These are phyloP conservation scores for Cladochytrium replicatum DNA, from an alignment of 192 early-diverging fungal genomes.

Conservation along the genomic window DNA sequence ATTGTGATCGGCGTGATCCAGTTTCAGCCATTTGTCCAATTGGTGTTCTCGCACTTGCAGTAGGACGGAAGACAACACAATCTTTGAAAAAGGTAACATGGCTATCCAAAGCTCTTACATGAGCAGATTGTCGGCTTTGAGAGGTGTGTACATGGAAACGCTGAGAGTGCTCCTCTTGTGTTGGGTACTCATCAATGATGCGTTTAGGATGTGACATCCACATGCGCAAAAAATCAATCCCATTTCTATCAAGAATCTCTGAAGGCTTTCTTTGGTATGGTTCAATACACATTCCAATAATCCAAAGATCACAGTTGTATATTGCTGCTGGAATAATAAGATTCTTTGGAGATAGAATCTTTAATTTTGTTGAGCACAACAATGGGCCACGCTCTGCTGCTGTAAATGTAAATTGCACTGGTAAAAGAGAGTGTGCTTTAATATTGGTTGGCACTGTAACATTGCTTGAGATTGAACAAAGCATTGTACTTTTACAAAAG, in stretches of 20 bases:
- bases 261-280: conserved; percentile 32
- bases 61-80: conserved; percentile 25
- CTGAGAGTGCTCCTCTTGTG: conserved; percentile 24
- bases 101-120: conserved; percentile 10
- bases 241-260: conserved; percentile 38
- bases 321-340: conserved; percentile 15
- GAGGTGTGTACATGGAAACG: conserved; percentile 29
- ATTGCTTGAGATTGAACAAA: conserved; percentile 14
- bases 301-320: conserved; percentile 17
- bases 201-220: conserved; percentile 50
- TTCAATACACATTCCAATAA: conserved; percentile 49
- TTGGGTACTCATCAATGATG: conserved; percentile 39
- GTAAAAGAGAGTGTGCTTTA: conserved; percentile 22
- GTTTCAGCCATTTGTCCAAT: conserved; percentile 10
- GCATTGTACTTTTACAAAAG: not conserved
- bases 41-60: conserved; percentile 6
- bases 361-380: conserved; percentile 23
- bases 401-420: conserved; percentile 35
- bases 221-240: conserved; percentile 37
- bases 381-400: conserved; percentile 28
- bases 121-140: conserved; percentile 2
- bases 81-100: conserved; percentile 29
- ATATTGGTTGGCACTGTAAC: conserved; percentile 13
- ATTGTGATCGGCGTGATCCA: conserved; percentile 16
- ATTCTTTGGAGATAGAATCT: conserved; percentile 23